Evolutionary conservation across 768 basidiomycete genomes (phyloP).

Genomic region (Hortiboletus flavorubellus): DNA sequence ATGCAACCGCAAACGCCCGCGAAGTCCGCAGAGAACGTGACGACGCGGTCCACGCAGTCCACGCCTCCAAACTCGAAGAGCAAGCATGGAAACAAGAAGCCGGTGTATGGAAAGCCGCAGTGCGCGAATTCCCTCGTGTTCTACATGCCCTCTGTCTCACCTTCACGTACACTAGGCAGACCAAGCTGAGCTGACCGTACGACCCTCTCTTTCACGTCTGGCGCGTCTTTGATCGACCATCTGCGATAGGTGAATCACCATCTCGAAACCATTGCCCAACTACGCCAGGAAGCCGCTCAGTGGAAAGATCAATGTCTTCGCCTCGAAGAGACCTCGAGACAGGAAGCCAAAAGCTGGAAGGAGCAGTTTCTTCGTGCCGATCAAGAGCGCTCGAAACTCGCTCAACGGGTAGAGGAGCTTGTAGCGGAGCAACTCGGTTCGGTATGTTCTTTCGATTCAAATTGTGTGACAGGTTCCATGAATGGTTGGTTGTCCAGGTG

Average conservation of each 20-base stretch:
- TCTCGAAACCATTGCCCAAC: constrained; percentile 54
- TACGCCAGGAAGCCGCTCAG: constrained; percentile 61
- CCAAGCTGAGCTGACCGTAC: constrained; percentile 56
- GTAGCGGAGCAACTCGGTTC: constrained; percentile 43
- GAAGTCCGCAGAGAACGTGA: constrained; percentile 51
- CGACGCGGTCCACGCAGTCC: constrained; percentile 44
- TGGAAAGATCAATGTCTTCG: constrained; percentile 68
- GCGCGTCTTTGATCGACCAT: background rate
- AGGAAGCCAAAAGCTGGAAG: constrained; percentile 68
- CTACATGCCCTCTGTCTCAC: constrained; percentile 10
- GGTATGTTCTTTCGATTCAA: constrained; percentile 32
- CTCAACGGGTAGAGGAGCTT: constrained; percentile 57
- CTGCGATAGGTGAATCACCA: constrained; percentile 53
- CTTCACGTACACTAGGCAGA: constrained; percentile 36
- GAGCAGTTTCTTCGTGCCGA: constrained; percentile 76
- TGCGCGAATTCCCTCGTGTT: constrained; percentile 33
- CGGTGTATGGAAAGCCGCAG: constrained; percentile 42
- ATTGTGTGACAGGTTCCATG: background rate
- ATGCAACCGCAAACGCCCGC: constrained; percentile 44
- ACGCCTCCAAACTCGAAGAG: constrained; percentile 42
- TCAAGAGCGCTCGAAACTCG: constrained; percentile 57
- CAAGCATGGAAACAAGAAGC: constrained; percentile 48
- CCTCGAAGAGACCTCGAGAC: constrained; percentile 43
- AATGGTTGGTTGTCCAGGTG: constrained; percentile 7
- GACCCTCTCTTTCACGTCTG: constrained; percentile 11